phyloP scores from a whole-genome alignment of 768 basidiomycete genomes.

The Rubroboletus pulcherrimus region DNA sequence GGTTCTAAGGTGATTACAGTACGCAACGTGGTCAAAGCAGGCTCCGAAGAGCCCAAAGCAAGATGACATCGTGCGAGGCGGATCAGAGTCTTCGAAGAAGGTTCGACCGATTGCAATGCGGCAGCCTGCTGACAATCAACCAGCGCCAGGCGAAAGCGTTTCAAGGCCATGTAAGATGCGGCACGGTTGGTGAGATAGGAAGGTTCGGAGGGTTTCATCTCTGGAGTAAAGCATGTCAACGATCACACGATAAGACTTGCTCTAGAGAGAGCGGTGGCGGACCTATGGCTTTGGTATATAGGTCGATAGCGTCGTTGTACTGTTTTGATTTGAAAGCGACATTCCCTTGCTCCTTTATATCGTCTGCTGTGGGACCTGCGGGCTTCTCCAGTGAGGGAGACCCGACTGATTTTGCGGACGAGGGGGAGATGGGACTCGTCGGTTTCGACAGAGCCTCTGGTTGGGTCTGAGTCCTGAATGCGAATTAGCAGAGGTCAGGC shows the following conservation, averaged over 20 bases:
- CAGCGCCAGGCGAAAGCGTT: slow-evolving; percentile 70
- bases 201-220: slow-evolving; percentile 61
- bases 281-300: slow-evolving; percentile 78
- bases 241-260: slow-evolving; percentile 12
- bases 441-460: slow-evolving; percentile 6
- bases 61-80: slow-evolving; percentile 83
- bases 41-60: slow-evolving; percentile 65
- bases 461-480: slow-evolving; percentile 15
- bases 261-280: slow-evolving; percentile 17
- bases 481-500: slow-evolving; percentile 4
- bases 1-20: slow-evolving; percentile 59
- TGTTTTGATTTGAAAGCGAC: slow-evolving; percentile 62
- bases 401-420: slow-evolving; percentile 5
- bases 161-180: slow-evolving; percentile 78
- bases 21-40: slow-evolving; percentile 66
- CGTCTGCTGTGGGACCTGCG: slow-evolving; percentile 40
- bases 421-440: slow-evolving; percentile 18
- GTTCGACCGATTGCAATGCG: slow-evolving; percentile 55
- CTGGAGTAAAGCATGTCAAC: slow-evolving; percentile 30
- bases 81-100: slow-evolving; percentile 73
- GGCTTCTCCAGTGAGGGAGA: slow-evolving; percentile 17
- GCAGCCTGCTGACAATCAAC: slow-evolving; percentile 77
- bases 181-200: slow-evolving; percentile 84
- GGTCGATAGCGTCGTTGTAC: slow-evolving; percentile 66
- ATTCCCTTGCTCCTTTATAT: slow-evolving; percentile 77